A percentile compares a stretch with the other conserved stretches of the same genome.
phyloP scores from a whole-genome alignment of 192 early-diverging fungal species.

The Chytriomyces hyalinus region DNA sequence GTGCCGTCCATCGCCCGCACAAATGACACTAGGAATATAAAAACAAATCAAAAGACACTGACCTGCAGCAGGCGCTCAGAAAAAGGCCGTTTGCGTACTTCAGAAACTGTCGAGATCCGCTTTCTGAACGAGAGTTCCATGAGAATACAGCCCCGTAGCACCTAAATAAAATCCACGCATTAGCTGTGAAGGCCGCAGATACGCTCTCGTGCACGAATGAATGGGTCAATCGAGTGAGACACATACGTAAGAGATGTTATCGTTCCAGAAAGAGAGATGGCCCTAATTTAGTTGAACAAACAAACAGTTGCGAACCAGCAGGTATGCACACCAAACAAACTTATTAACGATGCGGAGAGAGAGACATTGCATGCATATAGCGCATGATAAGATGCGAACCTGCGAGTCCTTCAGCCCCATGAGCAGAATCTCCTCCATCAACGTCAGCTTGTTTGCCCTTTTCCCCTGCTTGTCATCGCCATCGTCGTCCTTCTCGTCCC shows the following conservation, averaged over 20 bases:
- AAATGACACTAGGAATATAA: background rate
- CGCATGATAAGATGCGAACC: slow-evolving; percentile 44
- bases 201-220: background rate
- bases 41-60: background rate
- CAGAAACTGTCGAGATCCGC: slow-evolving; percentile 86
- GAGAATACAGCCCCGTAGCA: slow-evolving; percentile 90
- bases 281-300: slow-evolving; percentile 62
- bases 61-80: slow-evolving; percentile 84
- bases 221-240: background rate
- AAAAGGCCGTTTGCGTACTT: slow-evolving; percentile 75
- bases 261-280: slow-evolving; percentile 98
- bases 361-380: slow-evolving; percentile 85
- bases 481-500: slow-evolving; percentile 28
- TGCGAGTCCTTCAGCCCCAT: slow-evolving; percentile 93
- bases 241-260: slow-evolving; percentile 90
- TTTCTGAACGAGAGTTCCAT: slow-evolving; percentile 95
- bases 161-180: slow-evolving; percentile 39
- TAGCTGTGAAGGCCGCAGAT: background rate
- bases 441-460: slow-evolving; percentile 68
- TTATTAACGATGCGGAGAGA: slow-evolving; percentile 58
- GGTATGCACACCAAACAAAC: background rate
- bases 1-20: background rate
- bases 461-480: slow-evolving; percentile 44
- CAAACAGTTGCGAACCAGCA: slow-evolving; percentile 1
- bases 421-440: slow-evolving; percentile 95